Conservation (phyloP, 306 rosid species). For the Prunus dulcis region DNA sequence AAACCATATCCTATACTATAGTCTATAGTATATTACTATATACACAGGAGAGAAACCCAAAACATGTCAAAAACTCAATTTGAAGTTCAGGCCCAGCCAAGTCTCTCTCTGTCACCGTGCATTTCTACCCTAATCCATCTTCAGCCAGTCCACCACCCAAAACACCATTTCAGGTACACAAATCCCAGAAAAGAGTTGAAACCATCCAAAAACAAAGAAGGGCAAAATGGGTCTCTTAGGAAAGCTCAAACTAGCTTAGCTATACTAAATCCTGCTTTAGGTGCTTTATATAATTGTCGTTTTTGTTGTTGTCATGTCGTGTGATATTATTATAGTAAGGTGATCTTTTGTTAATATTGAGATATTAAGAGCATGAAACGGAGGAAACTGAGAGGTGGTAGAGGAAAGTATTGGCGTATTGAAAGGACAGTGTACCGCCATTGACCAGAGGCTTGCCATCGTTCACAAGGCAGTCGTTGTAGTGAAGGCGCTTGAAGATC, state of each 20-base stretch:
- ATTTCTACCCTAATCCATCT: background rate
- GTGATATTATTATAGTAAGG: background rate
- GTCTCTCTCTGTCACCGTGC: background rate
- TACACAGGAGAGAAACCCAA: slow-evolving; percentile 23
- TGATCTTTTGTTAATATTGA: background rate
- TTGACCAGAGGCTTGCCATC: slow-evolving; percentile 59
- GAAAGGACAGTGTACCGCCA: slow-evolving; percentile 63
- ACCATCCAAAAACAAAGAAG: background rate
- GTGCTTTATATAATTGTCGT: slow-evolving; percentile 12
- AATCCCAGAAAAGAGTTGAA: background rate
- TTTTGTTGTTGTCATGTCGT: background rate
- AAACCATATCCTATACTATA: slow-evolving; percentile 1
- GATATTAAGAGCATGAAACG: slow-evolving; percentile 33
- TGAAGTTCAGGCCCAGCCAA: background rate
- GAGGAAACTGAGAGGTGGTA: slow-evolving; percentile 68
- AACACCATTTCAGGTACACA: slow-evolving; percentile 7
- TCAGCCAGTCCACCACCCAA: background rate
- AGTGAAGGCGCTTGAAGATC: slow-evolving; percentile 75
- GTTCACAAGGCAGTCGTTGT: slow-evolving; percentile 78
- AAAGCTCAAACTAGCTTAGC: background rate
- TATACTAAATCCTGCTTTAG: slow-evolving; percentile 3
- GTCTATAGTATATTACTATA: slow-evolving; percentile 21
- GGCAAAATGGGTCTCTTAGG: background rate
- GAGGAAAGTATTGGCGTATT: slow-evolving; percentile 74
- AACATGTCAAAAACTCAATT: background rate